phyloP scores from a whole-genome alignment of 2,329 filamentous ascomycete genomes.

The Penicillium sp. region DNA sequence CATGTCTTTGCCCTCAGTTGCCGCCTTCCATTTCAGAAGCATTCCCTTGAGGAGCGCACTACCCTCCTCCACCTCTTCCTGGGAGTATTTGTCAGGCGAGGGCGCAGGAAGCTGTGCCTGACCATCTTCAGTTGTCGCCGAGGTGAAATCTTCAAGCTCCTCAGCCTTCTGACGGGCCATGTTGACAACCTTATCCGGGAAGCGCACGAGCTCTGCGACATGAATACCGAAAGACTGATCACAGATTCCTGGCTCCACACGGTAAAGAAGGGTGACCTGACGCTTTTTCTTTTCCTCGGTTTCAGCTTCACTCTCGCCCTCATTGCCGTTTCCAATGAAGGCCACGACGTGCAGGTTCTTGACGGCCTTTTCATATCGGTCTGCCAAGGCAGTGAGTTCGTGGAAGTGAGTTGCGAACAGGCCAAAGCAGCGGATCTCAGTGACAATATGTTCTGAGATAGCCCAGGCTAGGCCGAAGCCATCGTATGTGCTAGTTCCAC shows the following conservation, averaged over 20 bases:
- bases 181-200: slow-evolving; percentile 93
- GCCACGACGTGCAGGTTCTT: slow-evolving; percentile 94
- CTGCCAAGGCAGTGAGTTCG: slow-evolving; percentile 86
- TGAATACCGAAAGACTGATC: slow-evolving; percentile 99
- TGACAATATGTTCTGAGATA: slow-evolving; percentile 95
- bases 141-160: slow-evolving; percentile 86
- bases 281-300: slow-evolving; percentile 56
- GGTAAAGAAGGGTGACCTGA: slow-evolving; percentile 94
- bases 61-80: slow-evolving; percentile 85
- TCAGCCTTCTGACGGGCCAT: slow-evolving; percentile 99
- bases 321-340: slow-evolving; percentile 66
- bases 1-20: slow-evolving; percentile 60
- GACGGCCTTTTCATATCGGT: slow-evolving; percentile 77
- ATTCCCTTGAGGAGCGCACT: slow-evolving; percentile 81
- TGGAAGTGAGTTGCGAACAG: slow-evolving; percentile 99
- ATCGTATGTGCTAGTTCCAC: slow-evolving; percentile 96
- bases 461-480: slow-evolving; percentile 99
- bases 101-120: slow-evolving; percentile 40
- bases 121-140: slow-evolving; percentile 25
- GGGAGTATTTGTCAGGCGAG: slow-evolving; percentile 57
- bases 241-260: slow-evolving; percentile 91
- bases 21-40: slow-evolving; percentile 78
- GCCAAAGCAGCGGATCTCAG: slow-evolving; percentile 88
- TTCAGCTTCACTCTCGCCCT: slow-evolving; percentile 41
- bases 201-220: slow-evolving; percentile 92